Evolutionary conservation across 805 yeast species (phyloP).

Genomic region (Metschnikowia gruessii): DNA sequence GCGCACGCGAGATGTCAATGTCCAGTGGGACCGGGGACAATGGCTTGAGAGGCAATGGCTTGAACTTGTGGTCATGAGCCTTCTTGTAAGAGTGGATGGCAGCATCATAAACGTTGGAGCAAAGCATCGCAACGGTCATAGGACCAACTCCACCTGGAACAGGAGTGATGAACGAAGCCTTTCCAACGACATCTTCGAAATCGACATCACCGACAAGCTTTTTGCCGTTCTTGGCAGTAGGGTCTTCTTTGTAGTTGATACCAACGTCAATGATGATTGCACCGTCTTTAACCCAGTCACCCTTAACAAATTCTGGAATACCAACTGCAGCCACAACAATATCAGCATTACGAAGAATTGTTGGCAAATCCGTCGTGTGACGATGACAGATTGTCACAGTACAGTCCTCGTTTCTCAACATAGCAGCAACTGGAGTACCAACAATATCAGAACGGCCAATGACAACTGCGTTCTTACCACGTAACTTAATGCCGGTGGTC

Average conservation of each 20-base stretch:
- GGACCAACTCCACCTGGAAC: constrained; percentile 99
- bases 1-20: constrained; percentile 83
- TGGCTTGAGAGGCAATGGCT: constrained; percentile 53
- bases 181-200: constrained; percentile 58
- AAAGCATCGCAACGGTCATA: constrained; percentile 96
- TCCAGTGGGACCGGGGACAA: constrained; percentile 81
- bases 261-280: constrained; percentile 93
- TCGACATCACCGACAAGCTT: constrained; percentile 96
- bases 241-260: constrained; percentile 81
- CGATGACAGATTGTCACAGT: constrained; percentile 90
- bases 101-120: constrained; percentile 76
- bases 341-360: constrained; percentile 65
- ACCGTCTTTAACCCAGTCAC: constrained; percentile 83
- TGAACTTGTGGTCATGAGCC: constrained; percentile 46
- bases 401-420: constrained; percentile 74
- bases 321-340: constrained; percentile 93
- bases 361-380: constrained; percentile 58
- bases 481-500: constrained; percentile 59
- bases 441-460: constrained; percentile 95
- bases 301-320: constrained; percentile 76
- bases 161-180: constrained; percentile 79
- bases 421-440: constrained; percentile 87
- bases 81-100: constrained; percentile 59
- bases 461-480: constrained; percentile 87
- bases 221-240: constrained; percentile 69